Evolutionary conservation across 495 filamentous ascomycete genomes (phyloP), one percentile per base, ranked within the genome.

Genomic region (Trichoderma reesei): DNA sequence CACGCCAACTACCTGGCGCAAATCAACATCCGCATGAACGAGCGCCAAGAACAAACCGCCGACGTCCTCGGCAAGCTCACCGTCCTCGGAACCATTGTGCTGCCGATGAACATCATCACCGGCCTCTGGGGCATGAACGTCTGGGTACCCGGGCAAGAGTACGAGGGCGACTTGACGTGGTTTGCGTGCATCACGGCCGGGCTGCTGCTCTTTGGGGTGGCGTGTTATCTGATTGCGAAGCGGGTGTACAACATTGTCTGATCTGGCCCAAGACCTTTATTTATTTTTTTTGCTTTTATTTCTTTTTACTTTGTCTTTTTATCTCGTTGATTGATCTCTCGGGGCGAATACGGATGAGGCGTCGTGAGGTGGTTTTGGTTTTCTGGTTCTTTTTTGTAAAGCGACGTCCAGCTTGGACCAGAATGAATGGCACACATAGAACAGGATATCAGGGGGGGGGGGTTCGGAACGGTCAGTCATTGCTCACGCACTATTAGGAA

Each of bases 51-150:
- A 71, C 88, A 96, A 78, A 98, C 94, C 11, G 88, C 91, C 37
- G 91, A 96, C 73, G 90, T 96, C 1, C 80, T 98, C 18, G 92
- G 93, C 59, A 97, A 95, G 75, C 82, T 98, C 54, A 98, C 94
- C 4, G 95, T 97, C 2, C 79, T 98, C 3, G 94, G 92, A 68
- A 98, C 94, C 9, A 98, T 98, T 67, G 91, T 98, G 5, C 82
- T 98, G 64, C 94, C 94, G 20, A 92, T 98, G 87, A 98, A 98
- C 71, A 92, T 98, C 75, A 90, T 98, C 67, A 97, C 94, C 34
- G 95, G 94, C 68, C 88, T 98, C 73, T 98, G 94, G 89, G 94
- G 94, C 41, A 98, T 98, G 94, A 98, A 98, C 78, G 91, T 96
- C 8, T 88, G 89, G 76, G 93, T 98, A 0, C 94, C 94, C 0